phyloP scores from a whole-genome alignment of 192 early-diverging fungal genomes.

The Coemansia furcata region DNA sequence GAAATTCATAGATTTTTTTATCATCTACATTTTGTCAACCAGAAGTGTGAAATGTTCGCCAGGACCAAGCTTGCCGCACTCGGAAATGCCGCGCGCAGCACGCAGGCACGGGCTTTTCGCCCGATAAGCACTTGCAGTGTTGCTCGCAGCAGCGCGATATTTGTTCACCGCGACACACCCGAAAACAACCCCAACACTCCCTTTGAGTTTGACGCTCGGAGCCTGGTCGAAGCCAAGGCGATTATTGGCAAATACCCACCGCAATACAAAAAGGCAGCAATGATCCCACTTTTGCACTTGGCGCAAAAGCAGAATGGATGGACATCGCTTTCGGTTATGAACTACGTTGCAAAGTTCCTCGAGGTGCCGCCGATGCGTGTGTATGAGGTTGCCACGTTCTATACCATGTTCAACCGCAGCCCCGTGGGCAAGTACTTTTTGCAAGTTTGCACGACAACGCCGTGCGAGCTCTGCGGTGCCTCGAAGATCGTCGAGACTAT shows the following conservation, averaged over 20 bases:
- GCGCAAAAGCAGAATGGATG: slow-evolving; percentile 95
- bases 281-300: slow-evolving; percentile 92
- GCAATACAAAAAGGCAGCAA: slow-evolving; percentile 98
- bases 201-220: slow-evolving; percentile 85
- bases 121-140: slow-evolving; percentile 19
- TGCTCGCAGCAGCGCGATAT: slow-evolving; percentile 45
- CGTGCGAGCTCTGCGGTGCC: slow-evolving; percentile 94
- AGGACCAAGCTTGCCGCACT: slow-evolving; percentile 13
- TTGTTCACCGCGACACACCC: slow-evolving; percentile 71
- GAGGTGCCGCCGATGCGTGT: slow-evolving; percentile 99
- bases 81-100: not conserved
- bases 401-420: slow-evolving; percentile 99
- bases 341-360: slow-evolving; percentile 89
- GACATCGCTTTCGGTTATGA: slow-evolving; percentile 95
- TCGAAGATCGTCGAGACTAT: slow-evolving; percentile 86
- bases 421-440: slow-evolving; percentile 99
- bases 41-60: slow-evolving; percentile 25
- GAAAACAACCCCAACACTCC: slow-evolving; percentile 79
- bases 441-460: slow-evolving; percentile 98
- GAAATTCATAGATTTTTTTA: not conserved
- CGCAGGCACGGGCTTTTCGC: slow-evolving; percentile 10
- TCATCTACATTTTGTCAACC: not conserved
- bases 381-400: slow-evolving; percentile 99
- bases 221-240: slow-evolving; percentile 72
- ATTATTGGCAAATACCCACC: slow-evolving; percentile 93